A percentile compares a stretch with the other conserved stretches of the same genome.
These are phyloP conservation scores for Microbotryum scabiosae DNA, from an alignment of 1,284 basidiomycete species.

Conservation along the genomic window DNA sequence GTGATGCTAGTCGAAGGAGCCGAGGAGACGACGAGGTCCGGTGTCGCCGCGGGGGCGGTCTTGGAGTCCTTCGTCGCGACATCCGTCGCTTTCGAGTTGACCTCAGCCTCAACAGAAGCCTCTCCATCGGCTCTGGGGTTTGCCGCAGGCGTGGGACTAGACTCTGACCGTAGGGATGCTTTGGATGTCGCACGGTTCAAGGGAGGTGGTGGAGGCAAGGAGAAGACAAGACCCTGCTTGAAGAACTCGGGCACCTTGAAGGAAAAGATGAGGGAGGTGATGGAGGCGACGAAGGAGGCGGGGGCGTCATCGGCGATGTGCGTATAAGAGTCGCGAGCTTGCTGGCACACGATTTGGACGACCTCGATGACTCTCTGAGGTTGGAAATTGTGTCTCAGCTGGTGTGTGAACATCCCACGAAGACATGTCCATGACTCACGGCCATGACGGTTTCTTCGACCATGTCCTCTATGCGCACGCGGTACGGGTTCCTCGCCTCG, in stretches of 20 bases:
- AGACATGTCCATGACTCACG: conserved; percentile 5
- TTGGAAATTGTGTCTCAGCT: not conserved
- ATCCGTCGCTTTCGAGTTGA: not conserved
- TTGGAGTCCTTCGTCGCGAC: not conserved
- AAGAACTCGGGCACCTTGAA: conserved; percentile 21
- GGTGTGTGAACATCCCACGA: not conserved
- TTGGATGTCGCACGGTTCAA: not conserved
- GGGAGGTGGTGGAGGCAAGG: conserved; percentile 9
- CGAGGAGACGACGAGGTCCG: too few relatives aligned
- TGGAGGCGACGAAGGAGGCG: conserved; percentile 23
- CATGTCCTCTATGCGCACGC: conserved; percentile 36
- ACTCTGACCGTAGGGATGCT: too few relatives aligned
- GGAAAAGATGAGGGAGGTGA: conserved; percentile 29
- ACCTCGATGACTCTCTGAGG: conserved; percentile 21
- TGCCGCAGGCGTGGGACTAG: too few relatives aligned
- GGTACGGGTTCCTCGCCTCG: conserved; percentile 35
- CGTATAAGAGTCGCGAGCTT: conserved; percentile 18
- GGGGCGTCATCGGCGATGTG: conserved; percentile 31
- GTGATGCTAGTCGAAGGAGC: too few relatives aligned
- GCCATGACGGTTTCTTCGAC: conserved; percentile 36
- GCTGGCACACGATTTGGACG: conserved; percentile 5
- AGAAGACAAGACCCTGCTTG: conserved; percentile 5
- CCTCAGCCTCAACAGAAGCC: not conserved
- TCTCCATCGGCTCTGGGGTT: not conserved
- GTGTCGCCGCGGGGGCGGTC: not conserved